These are phyloP conservation scores for Hibiscus tridactylites DNA, from an alignment of 345 rosid genomes.

Conservation along the genomic window DNA sequence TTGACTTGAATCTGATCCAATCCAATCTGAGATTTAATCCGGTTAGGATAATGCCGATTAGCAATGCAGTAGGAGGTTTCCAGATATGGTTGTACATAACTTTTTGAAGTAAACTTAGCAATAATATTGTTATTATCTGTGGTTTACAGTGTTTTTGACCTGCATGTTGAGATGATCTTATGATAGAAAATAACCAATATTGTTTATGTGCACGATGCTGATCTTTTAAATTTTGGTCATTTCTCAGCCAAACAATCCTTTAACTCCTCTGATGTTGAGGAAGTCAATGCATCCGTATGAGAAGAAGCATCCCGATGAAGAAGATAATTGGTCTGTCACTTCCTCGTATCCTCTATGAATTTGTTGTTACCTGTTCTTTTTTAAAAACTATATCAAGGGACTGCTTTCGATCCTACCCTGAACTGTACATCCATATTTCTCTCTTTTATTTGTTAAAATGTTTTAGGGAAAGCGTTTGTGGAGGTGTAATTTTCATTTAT, in stretches of 20 bases:
- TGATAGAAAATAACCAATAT: neutral
- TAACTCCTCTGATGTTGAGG: slow-evolving; percentile 33
- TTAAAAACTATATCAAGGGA: neutral
- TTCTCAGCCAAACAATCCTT: slow-evolving; percentile 50
- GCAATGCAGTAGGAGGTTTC: neutral
- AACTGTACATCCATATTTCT: neutral
- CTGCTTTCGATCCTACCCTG: neutral
- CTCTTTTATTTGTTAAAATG: neutral
- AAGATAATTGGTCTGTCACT: slow-evolving; percentile 67
- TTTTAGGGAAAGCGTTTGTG: neutral
- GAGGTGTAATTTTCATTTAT: neutral
- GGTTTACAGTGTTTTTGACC: no score
- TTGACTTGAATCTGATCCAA: neutral
- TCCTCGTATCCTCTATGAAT: slow-evolving; percentile 75
- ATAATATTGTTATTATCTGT: no score
- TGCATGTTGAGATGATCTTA: neutral
- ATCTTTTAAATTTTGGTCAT: slow-evolving; percentile 5
- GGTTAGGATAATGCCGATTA: neutral
- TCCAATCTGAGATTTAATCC: neutral
- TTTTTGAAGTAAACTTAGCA: no score
- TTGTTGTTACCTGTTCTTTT: neutral
- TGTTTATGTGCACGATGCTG: neutral
- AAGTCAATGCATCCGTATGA: slow-evolving; percentile 44
- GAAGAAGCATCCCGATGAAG: slow-evolving; percentile 69
- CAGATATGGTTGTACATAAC: no score